These are phyloP conservation scores for Chrysanthemum seticuspe DNA, from an alignment of 129 eudicot species.

Conservation along the genomic window DNA sequence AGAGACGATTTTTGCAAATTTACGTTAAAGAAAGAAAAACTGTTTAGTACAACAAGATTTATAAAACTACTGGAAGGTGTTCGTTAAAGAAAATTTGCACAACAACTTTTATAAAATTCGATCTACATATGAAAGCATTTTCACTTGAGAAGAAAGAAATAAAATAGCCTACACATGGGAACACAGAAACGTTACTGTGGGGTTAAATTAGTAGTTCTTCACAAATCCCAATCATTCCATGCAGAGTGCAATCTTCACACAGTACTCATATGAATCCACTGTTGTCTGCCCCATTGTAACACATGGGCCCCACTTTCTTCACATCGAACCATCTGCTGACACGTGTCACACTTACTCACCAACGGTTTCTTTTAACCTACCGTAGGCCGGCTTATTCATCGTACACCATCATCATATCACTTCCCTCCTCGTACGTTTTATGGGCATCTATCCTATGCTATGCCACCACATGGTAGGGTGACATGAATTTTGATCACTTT, in stretches of 20 bases:
- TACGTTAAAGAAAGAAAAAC: too few relatives aligned
- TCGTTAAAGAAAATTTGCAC: too few relatives aligned
- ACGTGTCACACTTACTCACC: conserved; percentile 22
- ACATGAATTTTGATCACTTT: too few relatives aligned
- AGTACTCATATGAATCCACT: conserved; percentile 34
- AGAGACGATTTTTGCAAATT: too few relatives aligned
- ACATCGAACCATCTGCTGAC: conserved; percentile 1
- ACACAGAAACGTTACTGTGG: background rate
- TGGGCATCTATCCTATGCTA: conserved; percentile 27
- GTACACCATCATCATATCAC: background rate
- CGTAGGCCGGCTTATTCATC: conserved; percentile 19
- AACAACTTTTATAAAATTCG: too few relatives aligned
- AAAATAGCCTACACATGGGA: too few relatives aligned
- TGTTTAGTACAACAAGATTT: too few relatives aligned
- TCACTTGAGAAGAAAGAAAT: too few relatives aligned
- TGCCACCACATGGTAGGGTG: conserved; percentile 35
- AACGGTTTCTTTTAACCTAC: conserved; percentile 8
- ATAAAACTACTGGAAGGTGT: too few relatives aligned
- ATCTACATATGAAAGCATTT: background rate
- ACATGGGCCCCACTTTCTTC: conserved; percentile 16
- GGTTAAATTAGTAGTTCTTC: conserved; percentile 15
- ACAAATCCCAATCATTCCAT: conserved; percentile 38
- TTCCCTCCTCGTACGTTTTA: conserved; percentile 21
- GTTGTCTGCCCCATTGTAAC: conserved; percentile 31
- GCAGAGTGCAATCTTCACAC: conserved; percentile 45